Percentiles rank a stretch among this genome's conserved stretches.
Evolutionary conservation across 1,284 basidiomycete genomes (phyloP).

Genomic region (Salmacisia buchloeana): DNA sequence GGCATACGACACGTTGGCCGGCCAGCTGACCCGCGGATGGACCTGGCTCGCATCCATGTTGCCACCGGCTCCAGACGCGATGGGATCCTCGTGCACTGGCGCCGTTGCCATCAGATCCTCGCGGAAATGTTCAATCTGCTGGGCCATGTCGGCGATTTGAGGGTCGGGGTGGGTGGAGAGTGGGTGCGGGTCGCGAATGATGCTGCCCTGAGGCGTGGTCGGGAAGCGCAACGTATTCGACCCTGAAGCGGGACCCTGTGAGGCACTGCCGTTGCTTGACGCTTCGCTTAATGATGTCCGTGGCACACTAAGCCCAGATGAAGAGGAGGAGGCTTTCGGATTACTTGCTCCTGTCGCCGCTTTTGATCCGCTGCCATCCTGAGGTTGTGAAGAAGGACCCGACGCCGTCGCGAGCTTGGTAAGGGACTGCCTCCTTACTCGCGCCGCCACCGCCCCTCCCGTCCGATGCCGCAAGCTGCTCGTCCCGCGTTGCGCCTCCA

Average conservation of each 20-base stretch:
- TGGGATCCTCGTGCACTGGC: not conserved
- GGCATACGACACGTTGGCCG: slow-evolving; percentile 73
- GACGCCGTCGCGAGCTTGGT: not conserved
- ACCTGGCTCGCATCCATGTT: not conserved
- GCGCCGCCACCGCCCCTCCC: slow-evolving; percentile 2
- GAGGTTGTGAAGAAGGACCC: too few relatives aligned
- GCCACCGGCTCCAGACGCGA: not conserved
- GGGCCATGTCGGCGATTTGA: slow-evolving; percentile 66
- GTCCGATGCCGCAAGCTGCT: slow-evolving; percentile 1
- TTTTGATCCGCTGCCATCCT: not conserved
- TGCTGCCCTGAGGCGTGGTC: slow-evolving; percentile 12
- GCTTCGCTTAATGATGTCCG: too few relatives aligned
- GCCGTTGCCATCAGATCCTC: slow-evolving; percentile 66
- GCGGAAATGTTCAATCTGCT: slow-evolving; percentile 70
- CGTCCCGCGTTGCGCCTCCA: slow-evolving; percentile 8
- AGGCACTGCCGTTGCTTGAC: too few relatives aligned
- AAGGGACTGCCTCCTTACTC: not conserved
- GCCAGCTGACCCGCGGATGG: slow-evolving; percentile 60
- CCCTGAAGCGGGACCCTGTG: too few relatives aligned
- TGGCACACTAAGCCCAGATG: too few relatives aligned
- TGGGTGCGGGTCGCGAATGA: slow-evolving; percentile 54
- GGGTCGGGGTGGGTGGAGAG: slow-evolving; percentile 70
- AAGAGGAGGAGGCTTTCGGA: too few relatives aligned
- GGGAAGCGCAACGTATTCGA: slow-evolving; percentile 8
- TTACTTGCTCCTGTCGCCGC: too few relatives aligned